A percentile compares a stretch with the other conserved stretches of the same genome.
phyloP scores from a whole-genome alignment of 495 filamentous ascomycete genomes.

The Talaromyces thailandensis region DNA sequence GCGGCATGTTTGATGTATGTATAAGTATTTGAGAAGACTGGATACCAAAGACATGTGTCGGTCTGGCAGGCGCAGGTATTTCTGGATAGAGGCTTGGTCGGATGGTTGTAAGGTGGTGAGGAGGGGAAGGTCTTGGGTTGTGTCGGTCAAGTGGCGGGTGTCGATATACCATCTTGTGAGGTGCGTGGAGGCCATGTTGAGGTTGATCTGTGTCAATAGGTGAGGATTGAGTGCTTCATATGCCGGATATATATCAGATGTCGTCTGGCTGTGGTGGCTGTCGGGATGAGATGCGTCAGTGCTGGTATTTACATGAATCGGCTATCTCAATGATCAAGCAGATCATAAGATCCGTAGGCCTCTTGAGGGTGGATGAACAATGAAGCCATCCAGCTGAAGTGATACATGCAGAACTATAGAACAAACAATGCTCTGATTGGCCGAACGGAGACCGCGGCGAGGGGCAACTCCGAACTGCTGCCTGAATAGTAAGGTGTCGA shows the following conservation, averaged over 20 bases:
- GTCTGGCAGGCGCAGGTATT: constrained; percentile 31
- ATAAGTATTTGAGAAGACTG: constrained; percentile 69
- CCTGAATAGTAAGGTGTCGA: neutral
- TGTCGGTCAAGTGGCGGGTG: constrained; percentile 24
- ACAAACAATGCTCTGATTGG: neutral
- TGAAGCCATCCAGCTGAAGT: neutral
- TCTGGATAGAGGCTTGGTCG: constrained; percentile 26
- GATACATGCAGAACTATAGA: neutral
- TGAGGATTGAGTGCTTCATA: neutral
- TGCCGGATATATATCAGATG: neutral
- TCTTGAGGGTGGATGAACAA: neutral
- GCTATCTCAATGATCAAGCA: neutral
- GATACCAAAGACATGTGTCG: constrained; percentile 55
- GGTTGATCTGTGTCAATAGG: neutral
- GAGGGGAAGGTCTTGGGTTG: constrained; percentile 24
- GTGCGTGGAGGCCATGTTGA: neutral
- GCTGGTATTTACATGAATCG: neutral
- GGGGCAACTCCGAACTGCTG: neutral
- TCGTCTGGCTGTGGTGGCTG: neutral
- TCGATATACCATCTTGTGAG: constrained; percentile 35
- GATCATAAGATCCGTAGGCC: neutral
- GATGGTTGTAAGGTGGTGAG: constrained; percentile 22
- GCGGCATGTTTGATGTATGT: constrained; percentile 51
- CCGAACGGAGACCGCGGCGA: constrained; percentile 1
- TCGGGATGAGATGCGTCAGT: neutral